Evolutionary conservation across 2,329 filamentous ascomycete species (phyloP).

Genomic region (Drechslerella stenobrocha): DNA sequence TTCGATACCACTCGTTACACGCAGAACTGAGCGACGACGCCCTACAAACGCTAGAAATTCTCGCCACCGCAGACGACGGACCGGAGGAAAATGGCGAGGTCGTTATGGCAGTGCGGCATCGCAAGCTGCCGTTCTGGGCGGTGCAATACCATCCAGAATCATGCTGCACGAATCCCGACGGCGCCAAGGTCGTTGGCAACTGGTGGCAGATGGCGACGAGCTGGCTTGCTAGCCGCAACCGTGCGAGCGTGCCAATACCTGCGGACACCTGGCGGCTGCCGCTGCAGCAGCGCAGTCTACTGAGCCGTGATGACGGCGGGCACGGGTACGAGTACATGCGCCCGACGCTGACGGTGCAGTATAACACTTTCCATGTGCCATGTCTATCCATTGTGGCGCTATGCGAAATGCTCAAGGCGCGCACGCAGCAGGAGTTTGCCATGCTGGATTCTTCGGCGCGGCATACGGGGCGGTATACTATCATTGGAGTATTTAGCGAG

Average conservation of each 20-base stretch:
- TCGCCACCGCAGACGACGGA: slow-evolving; percentile 55
- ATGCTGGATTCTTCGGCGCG: slow-evolving; percentile 52
- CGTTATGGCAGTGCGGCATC: slow-evolving; percentile 76
- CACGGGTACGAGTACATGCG: no score
- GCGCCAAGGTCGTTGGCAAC: slow-evolving; percentile 68
- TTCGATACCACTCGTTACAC: slow-evolving; percentile 57
- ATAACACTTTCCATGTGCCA: slow-evolving; percentile 30
- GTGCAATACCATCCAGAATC: slow-evolving; percentile 92
- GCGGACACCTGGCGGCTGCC: slow-evolving; percentile 50
- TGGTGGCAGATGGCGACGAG: slow-evolving; percentile 71
- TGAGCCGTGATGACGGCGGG: slow-evolving; percentile 13
- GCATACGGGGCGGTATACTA: slow-evolving; percentile 69
- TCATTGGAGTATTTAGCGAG: slow-evolving; percentile 68
- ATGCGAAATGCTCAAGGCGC: slow-evolving; percentile 51
- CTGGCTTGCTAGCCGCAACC: slow-evolving; percentile 61
- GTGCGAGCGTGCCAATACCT: slow-evolving; percentile 43
- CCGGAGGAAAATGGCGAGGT: slow-evolving; percentile 61
- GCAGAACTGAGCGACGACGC: slow-evolving; percentile 52
- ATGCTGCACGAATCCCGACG: slow-evolving; percentile 73
- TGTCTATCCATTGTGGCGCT: slow-evolving; percentile 46
- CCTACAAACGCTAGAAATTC: slow-evolving; percentile 52
- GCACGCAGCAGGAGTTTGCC: slow-evolving; percentile 49
- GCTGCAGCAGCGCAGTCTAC: slow-evolving; percentile 45
- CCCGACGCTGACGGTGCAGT: slow-evolving; percentile 5
- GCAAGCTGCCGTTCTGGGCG: slow-evolving; percentile 74